Conservation (phyloP, 805 yeast genomes). For the Peterozyma xylosa region DNA sequence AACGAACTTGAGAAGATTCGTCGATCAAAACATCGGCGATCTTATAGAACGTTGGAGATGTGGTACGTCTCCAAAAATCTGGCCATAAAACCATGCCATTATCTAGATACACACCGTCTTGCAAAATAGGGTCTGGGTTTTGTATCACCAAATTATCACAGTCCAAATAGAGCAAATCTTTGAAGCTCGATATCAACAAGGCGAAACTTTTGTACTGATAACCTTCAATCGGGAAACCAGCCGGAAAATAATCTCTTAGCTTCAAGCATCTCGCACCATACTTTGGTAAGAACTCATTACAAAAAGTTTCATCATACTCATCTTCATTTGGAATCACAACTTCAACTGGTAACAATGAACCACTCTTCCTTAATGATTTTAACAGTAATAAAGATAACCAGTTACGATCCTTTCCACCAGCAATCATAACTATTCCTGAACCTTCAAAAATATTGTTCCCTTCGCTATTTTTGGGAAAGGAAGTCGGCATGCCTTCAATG, state of each 20-base stretch:
- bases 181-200: slow-evolving; percentile 36
- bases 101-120: slow-evolving; percentile 31
- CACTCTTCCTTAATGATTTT: slow-evolving; percentile 34
- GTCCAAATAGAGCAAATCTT: slow-evolving; percentile 39
- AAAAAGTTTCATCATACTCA: slow-evolving; percentile 37
- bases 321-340: slow-evolving; percentile 35
- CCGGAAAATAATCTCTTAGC: too few relatives aligned
- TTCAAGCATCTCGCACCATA: slow-evolving; percentile 41
- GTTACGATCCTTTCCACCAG: slow-evolving; percentile 59
- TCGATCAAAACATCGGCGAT: slow-evolving; percentile 38
- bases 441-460: too few relatives aligned
- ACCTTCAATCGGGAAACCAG: too few relatives aligned
- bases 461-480: too few relatives aligned
- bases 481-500: too few relatives aligned
- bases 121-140: slow-evolving; percentile 38
- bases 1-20: slow-evolving; percentile 17
- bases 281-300: slow-evolving; percentile 31
- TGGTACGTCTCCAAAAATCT: slow-evolving; percentile 64
- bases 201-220: slow-evolving; percentile 47
- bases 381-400: slow-evolving; percentile 53
- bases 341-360: slow-evolving; percentile 42
- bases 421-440: slow-evolving; percentile 47
- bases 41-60: slow-evolving; percentile 46
- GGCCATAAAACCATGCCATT: slow-evolving; percentile 55
- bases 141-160: slow-evolving; percentile 41